Percentiles rank a stretch among this genome's conserved stretches.
phyloP scores from a whole-genome alignment of 495 filamentous ascomycete genomes.

The Aspergillus ellipticus region DNA sequence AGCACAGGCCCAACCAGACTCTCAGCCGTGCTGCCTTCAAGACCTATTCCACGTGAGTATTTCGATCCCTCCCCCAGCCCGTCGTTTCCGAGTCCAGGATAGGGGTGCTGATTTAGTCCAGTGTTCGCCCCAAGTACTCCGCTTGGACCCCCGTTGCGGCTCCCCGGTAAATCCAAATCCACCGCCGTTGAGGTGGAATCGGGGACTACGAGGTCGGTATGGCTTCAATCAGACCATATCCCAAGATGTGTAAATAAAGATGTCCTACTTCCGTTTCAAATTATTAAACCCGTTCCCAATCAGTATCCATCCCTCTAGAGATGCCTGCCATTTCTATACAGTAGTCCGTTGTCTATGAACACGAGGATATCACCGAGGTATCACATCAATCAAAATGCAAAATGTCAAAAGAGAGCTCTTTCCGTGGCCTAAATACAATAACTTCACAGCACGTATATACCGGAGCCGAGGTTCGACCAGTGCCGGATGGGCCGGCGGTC shows the following conservation, averaged over 20 bases:
- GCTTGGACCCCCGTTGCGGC: constrained; percentile 47
- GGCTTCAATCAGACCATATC: background rate
- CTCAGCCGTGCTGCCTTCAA: constrained; percentile 74
- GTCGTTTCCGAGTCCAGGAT: background rate
- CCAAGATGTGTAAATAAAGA: constrained; percentile 43
- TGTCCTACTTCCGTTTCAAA: constrained; percentile 31
- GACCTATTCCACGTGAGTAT: constrained; percentile 86
- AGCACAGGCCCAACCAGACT: constrained; percentile 74
- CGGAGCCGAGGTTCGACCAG: constrained; percentile 48
- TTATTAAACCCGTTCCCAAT: constrained; percentile 17
- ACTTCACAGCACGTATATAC: constrained; percentile 41
- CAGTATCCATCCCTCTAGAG: constrained; percentile 10
- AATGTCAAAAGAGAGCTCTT: constrained; percentile 13
- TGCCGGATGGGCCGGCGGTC: constrained; percentile 46
- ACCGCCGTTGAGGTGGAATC: background rate
- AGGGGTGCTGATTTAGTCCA: constrained; percentile 11
- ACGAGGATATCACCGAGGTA: constrained; percentile 29
- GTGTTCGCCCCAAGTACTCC: constrained; percentile 39
- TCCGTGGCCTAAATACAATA: constrained; percentile 24
- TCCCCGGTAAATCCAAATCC: constrained; percentile 38
- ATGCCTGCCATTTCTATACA: constrained; percentile 9
- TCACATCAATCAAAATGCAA: constrained; percentile 20
- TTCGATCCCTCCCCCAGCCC: background rate
- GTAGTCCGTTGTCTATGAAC: constrained; percentile 14
- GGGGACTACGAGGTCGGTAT: background rate